Evolutionary conservation across 148 eudicot genomes (phyloP).

Genomic region (Polygonum aviculare): DNA sequence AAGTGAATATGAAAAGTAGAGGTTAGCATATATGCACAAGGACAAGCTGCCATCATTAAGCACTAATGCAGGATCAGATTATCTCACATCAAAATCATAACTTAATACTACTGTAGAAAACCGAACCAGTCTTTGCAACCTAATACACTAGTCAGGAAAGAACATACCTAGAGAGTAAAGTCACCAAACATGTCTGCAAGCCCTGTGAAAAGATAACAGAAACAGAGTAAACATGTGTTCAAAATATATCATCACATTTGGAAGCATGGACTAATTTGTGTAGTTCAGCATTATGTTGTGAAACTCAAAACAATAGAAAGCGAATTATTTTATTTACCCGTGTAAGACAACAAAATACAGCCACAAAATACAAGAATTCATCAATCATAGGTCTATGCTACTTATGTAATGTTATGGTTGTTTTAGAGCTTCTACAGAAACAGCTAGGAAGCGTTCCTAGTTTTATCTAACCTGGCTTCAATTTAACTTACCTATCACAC

Average conservation of each 20-base stretch:
- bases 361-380: not conserved
- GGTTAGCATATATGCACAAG: not conserved
- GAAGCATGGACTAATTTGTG: not conserved
- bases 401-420: not conserved
- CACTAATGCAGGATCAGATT: not conserved
- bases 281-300: not conserved
- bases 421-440: not conserved
- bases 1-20: too few relatives aligned
- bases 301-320: not conserved
- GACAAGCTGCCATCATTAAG: not conserved
- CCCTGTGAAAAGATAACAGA: slow-evolving; percentile 48
- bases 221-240: not conserved
- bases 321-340: not conserved
- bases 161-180: slow-evolving; percentile 75
- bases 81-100: not conserved
- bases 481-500: not conserved
- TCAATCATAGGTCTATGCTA: not conserved
- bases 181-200: slow-evolving; percentile 89
- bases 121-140: not conserved
- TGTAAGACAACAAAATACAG: not conserved
- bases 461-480: not conserved
- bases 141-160: not conserved
- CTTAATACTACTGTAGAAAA: not conserved
- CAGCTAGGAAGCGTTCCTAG: not conserved
- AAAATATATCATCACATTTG: not conserved